Conservation (phyloP, 257 asterid genomes). For the Solanum chiquidenum region DNA sequence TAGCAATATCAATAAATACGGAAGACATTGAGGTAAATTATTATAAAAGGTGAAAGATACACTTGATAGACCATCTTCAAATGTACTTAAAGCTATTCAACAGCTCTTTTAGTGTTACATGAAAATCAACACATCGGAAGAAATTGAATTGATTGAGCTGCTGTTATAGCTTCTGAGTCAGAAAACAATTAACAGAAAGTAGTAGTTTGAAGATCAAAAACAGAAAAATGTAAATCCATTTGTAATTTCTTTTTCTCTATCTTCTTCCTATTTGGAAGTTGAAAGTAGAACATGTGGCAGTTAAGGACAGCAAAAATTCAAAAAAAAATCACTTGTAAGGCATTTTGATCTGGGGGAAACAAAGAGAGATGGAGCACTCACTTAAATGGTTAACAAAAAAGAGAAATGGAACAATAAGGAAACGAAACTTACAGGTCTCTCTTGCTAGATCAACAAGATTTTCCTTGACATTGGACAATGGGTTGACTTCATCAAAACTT, state of each 20-base stretch:
- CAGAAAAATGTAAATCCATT: background rate
- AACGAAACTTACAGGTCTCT: slow-evolving; percentile 29
- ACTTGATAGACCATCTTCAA: background rate
- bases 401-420: background rate
- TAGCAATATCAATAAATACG: slow-evolving; percentile 6
- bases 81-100: background rate
- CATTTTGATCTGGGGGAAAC: background rate
- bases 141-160: background rate
- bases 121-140: background rate
- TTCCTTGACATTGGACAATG: slow-evolving; percentile 12
- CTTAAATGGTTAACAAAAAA: background rate
- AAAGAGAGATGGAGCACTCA: background rate
- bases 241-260: background rate
- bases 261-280: background rate
- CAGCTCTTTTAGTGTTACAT: background rate
- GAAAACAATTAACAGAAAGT: background rate
- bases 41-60: background rate
- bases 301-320: background rate
- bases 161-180: background rate
- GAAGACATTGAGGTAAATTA: background rate
- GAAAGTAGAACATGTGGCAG: background rate
- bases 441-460: slow-evolving; percentile 14
- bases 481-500: slow-evolving; percentile 12
- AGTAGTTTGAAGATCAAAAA: background rate
- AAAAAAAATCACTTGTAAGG: background rate